Evolutionary conservation across 1,284 basidiomycete species (phyloP).

Genomic region (Anthracocystis walkeri): DNA sequence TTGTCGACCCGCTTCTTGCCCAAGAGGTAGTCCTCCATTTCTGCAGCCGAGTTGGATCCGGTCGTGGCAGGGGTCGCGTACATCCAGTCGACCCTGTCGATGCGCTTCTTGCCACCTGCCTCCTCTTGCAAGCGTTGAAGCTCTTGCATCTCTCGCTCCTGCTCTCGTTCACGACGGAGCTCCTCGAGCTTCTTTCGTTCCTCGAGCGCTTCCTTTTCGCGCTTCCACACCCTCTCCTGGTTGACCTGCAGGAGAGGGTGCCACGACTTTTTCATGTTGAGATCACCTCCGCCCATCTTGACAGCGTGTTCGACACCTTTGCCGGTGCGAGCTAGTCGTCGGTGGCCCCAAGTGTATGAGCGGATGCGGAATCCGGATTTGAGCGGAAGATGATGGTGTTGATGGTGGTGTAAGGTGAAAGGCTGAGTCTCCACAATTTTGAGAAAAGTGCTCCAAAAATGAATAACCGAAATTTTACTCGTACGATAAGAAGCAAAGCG

Average conservation of each 20-base stretch:
- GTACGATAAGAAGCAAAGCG: slow-evolving; percentile 27
- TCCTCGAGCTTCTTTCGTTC: slow-evolving; percentile 98
- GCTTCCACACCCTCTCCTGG: slow-evolving; percentile 98
- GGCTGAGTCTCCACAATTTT: slow-evolving; percentile 14
- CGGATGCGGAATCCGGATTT: background rate
- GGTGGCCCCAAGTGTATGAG: background rate
- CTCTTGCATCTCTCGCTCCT: slow-evolving; percentile 95
- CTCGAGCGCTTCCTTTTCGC: slow-evolving; percentile 95
- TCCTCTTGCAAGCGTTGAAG: slow-evolving; percentile 83
- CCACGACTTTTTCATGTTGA: slow-evolving; percentile 92
- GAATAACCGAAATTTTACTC: slow-evolving; percentile 22
- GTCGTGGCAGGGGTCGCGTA: slow-evolving; percentile 93
- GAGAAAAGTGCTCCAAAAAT: background rate
- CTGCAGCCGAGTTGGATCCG: slow-evolving; percentile 78
- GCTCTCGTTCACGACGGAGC: slow-evolving; percentile 94
- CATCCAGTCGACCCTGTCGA: slow-evolving; percentile 98
- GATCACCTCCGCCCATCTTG: slow-evolving; percentile 86
- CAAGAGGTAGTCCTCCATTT: slow-evolving; percentile 93
- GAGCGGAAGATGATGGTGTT: slow-evolving; percentile 2
- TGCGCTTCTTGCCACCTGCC: slow-evolving; percentile 91
- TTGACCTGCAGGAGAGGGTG: slow-evolving; percentile 97
- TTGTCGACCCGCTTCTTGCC: slow-evolving; percentile 99
- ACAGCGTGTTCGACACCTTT: slow-evolving; percentile 18
- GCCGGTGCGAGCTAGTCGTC: slow-evolving; percentile 3
- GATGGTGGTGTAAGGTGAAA: slow-evolving; percentile 1